phyloP scores from a whole-genome alignment of 371 early-diverging fungal genomes.

The Rhizopus stolonifer region DNA sequence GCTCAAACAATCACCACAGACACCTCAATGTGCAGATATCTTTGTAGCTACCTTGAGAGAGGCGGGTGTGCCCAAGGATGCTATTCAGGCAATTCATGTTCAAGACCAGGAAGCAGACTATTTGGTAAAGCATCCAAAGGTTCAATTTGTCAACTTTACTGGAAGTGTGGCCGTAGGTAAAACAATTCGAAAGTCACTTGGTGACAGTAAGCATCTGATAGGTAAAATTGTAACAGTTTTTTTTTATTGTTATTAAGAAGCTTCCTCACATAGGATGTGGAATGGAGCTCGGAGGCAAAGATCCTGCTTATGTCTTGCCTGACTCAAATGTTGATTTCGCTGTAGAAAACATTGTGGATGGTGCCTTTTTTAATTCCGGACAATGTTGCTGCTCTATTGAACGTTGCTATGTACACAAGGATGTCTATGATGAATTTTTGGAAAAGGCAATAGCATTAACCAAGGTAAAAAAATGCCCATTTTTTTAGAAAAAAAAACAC shows the following conservation, averaged over 20 bases:
- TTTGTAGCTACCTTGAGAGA: slow-evolving; percentile 64
- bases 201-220: slow-evolving; percentile 61
- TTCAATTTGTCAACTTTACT: slow-evolving; percentile 79
- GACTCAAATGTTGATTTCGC: slow-evolving; percentile 76
- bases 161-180: slow-evolving; percentile 80
- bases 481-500: no score
- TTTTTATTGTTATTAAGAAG: no score
- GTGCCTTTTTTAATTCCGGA: slow-evolving; percentile 84
- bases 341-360: slow-evolving; percentile 77
- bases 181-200: slow-evolving; percentile 60
- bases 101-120: slow-evolving; percentile 55
- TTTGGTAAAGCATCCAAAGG: slow-evolving; percentile 56
- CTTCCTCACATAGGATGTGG: slow-evolving; percentile 57
- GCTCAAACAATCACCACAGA: slow-evolving; percentile 83
- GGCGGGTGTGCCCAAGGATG: slow-evolving; percentile 73
- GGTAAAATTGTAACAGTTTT: no score
- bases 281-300: slow-evolving; percentile 87
- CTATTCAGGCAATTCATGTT: slow-evolving; percentile 66
- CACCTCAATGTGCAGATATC: slow-evolving; percentile 74
- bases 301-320: slow-evolving; percentile 80
- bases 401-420: slow-evolving; percentile 81
- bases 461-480: slow-evolving; percentile 50
- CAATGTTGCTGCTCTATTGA: slow-evolving; percentile 86
- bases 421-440: slow-evolving; percentile 74
- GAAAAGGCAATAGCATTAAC: slow-evolving; percentile 64